Percentiles rank a stretch among this genome's conserved stretches.
phyloP scores from a whole-genome alignment of 1,284 basidiomycete species.

The Austroboletus olivaceoglutinosus region DNA sequence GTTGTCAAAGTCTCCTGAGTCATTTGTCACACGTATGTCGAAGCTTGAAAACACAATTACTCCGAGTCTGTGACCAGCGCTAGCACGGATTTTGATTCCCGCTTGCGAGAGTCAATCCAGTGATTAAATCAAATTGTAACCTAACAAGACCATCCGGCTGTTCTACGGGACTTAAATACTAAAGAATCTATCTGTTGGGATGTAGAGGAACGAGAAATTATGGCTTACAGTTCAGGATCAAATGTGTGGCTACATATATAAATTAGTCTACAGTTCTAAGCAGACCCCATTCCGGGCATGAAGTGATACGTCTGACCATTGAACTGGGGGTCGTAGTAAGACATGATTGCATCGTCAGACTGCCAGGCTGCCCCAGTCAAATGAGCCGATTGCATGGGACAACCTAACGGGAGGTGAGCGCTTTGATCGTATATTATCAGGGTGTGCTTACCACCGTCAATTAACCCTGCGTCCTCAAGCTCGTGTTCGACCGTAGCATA shows the following conservation, averaged over 20 bases:
- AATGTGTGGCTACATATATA: too few species aligned
- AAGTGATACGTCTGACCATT: conserved; percentile 1
- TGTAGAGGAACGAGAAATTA: not conserved
- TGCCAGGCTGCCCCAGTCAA: not conserved
- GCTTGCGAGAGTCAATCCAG: too few species aligned
- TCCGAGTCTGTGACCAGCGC: too few species aligned
- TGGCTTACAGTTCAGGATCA: not conserved
- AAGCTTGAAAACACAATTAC: too few species aligned
- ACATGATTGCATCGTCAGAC: not conserved
- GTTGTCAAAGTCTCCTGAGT: too few species aligned
- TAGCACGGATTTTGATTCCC: too few species aligned
- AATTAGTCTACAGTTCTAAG: not conserved
- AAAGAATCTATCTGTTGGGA: too few species aligned
- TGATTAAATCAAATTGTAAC: too few species aligned
- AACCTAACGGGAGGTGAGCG: not conserved
- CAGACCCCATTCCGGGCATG: not conserved
- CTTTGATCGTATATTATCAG: not conserved
- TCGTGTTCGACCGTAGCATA: not conserved
- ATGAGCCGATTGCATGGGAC: not conserved
- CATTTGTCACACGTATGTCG: too few species aligned
- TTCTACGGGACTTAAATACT: too few species aligned
- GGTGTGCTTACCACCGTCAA: not conserved
- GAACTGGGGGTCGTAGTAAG: not conserved
- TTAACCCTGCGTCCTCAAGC: not conserved
- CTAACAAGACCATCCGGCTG: too few species aligned